These are phyloP conservation scores for Phallus indusiatus DNA, from an alignment of 768 basidiomycete genomes.

Conservation along the genomic window DNA sequence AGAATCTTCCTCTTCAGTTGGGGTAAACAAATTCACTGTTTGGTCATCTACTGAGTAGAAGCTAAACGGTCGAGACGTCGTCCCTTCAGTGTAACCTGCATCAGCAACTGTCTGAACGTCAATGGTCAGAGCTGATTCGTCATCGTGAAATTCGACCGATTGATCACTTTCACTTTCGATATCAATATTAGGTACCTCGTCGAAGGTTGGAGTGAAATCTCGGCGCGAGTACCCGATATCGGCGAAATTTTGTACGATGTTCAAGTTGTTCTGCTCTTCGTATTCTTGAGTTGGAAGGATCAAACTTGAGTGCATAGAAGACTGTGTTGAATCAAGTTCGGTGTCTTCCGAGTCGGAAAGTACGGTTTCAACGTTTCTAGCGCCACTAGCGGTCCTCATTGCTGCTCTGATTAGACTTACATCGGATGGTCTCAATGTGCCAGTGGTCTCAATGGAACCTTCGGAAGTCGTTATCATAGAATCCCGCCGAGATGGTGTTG, in stretches of 20 bases:
- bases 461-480: background rate
- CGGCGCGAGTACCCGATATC: background rate
- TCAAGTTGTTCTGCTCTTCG: background rate
- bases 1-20: background rate
- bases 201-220: background rate
- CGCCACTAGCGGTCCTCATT: background rate
- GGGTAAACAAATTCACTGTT: background rate
- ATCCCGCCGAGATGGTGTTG: background rate
- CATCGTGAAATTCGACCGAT: background rate
- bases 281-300: background rate
- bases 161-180: background rate
- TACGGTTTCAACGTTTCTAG: background rate
- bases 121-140: background rate
- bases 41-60: background rate
- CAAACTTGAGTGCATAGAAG: background rate
- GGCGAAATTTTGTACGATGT: background rate
- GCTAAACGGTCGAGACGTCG: background rate
- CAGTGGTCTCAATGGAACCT: background rate
- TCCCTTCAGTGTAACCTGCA: background rate
- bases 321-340: background rate
- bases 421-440: background rate
- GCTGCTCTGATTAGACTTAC: background rate
- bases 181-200: background rate
- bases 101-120: background rate
- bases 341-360: background rate